Evolutionary conservation across 129 eudicot species (phyloP), one percentile per base, ranked within the genome.

Genomic region (Oenanthe sinensis): DNA sequence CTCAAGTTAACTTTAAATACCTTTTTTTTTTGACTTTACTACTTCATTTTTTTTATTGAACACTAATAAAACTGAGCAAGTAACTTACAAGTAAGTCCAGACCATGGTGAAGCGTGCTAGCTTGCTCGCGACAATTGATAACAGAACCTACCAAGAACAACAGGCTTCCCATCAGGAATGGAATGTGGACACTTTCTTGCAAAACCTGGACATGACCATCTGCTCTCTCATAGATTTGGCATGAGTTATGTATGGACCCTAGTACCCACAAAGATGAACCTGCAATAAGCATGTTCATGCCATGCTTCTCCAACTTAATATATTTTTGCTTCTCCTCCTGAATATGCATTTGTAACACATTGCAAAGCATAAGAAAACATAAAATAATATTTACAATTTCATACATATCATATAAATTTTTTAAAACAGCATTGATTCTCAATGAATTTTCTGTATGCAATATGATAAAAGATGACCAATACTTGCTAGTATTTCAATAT

Each of bases 221-320:
- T 0, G 93, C 85, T 73, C 87, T 85, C 78, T 93, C 96, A 47
- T 91, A 91, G 36, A 91, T 82, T 46, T 91, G 98, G 81, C 97
- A 93, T 8, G 93, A 85, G 58, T 91, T 93, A 22, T 85, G 96
- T 81, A 91, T 89, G 46, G 97, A 89, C 5, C 98, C 98, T 6
- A 91, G 75, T 54, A 93, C 81, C 98, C 97, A 91, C 24, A 93
- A 83, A 4, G 84, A 75, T 24, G 86, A 79, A 42, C 96, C 96
- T 8, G 97, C 96, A 60, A 93, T 81, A 37, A 91, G 83, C 90
- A 93, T 62, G 79, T 83, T 85, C 50, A 93, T 50, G 40, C 88
- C 90, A 70, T 84, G 88, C 43, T 55, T 78, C 82, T 93, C 98
- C 43, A 89, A 75, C 79, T 76, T 83, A n/a, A 75, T 45, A 49